Evolutionary conservation across 225 moss, liverwort and hornwort species (phyloP).

Genomic region (Antitrichia curtipendula): DNA sequence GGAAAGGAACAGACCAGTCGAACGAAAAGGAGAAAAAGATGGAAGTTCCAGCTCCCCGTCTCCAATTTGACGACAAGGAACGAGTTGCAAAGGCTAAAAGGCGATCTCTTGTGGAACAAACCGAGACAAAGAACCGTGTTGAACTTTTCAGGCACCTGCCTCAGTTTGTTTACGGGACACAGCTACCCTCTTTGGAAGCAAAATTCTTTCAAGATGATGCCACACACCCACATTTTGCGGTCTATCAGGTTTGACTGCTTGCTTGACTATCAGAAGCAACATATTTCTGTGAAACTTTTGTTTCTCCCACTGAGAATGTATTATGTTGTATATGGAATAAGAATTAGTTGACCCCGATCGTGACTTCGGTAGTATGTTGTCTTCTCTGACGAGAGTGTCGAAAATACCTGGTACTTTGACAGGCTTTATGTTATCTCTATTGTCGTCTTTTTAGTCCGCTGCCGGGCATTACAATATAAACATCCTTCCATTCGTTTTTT

Average conservation of each 20-base stretch:
- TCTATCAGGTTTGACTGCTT: constrained; percentile 48
- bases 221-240: constrained; percentile 77
- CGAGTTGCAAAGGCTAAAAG: constrained; percentile 77
- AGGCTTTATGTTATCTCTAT: not conserved
- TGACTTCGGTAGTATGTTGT: not conserved
- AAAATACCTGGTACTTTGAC: not conserved
- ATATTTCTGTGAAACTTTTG: not conserved
- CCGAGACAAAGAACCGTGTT: constrained; percentile 87
- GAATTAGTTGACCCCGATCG: not conserved
- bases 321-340: not conserved
- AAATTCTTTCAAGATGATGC: constrained; percentile 83
- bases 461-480: not conserved
- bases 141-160: constrained; percentile 91
- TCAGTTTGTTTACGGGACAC: constrained; percentile 79
- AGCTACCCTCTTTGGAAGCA: constrained; percentile 66
- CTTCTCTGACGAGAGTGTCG: not conserved
- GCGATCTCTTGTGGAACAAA: constrained; percentile 74
- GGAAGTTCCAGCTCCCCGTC: constrained; percentile 61
- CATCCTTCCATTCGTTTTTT: not conserved
- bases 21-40: constrained; percentile 82
- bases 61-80: constrained; percentile 81
- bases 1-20: constrained; percentile 35
- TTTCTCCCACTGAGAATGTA: not conserved
- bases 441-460: not conserved
- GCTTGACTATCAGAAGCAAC: not conserved